Evolutionary conservation across 1,139 yeast genomes (phyloP).

Genomic region (Scheffersomyces segobiensis): DNA sequence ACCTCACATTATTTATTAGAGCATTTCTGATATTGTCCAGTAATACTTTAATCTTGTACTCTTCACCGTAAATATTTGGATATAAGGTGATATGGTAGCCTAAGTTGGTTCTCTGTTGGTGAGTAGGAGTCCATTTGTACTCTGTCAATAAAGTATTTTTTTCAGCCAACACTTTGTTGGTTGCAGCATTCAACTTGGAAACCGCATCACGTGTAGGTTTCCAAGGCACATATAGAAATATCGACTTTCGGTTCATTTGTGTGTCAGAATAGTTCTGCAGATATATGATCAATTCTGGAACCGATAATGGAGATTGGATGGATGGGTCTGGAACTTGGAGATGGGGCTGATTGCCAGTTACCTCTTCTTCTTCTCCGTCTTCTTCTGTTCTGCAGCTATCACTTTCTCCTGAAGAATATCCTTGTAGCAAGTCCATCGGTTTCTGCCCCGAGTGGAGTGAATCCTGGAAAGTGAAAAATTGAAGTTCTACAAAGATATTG

Average conservation of each 20-base stretch:
- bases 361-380: neutral
- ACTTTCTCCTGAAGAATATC: neutral
- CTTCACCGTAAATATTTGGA: slow-evolving; percentile 14
- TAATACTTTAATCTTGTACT: slow-evolving; percentile 6
- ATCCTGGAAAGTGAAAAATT: neutral
- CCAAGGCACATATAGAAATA: slow-evolving; percentile 20
- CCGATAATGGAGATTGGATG: neutral
- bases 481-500: neutral
- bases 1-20: neutral
- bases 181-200: slow-evolving; percentile 3
- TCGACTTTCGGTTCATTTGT: slow-evolving; percentile 8
- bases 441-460: neutral
- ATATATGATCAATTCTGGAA: slow-evolving; percentile 5
- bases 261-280: slow-evolving; percentile 14
- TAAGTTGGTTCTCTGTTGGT: slow-evolving; percentile 3
- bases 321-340: neutral
- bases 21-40: neutral
- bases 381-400: neutral
- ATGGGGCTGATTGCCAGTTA: neutral
- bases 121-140: slow-evolving; percentile 10
- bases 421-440: neutral
- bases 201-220: slow-evolving; percentile 8
- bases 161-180: slow-evolving; percentile 1
- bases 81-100: slow-evolving; percentile 17
- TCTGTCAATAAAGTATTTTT: slow-evolving; percentile 2